Base-by-base conservation (phyloP, 352 stramenopile species). In the Phytophthora sansomeana region DNA sequence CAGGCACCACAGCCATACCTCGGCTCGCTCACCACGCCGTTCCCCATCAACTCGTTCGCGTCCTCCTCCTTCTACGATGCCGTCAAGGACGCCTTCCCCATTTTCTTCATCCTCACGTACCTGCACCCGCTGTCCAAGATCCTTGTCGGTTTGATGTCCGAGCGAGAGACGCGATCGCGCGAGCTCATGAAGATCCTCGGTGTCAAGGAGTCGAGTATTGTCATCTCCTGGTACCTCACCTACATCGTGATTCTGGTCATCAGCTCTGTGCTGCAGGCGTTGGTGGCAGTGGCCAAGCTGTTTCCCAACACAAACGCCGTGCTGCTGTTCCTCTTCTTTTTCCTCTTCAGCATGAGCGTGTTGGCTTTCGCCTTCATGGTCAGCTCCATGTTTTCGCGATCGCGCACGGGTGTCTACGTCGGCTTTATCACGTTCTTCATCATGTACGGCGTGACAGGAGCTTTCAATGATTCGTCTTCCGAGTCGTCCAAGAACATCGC, bases 381-480 rank as follows among this genome's bases (percentile, higher is more conserved):
- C 41, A 78, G 65, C 44, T 58, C 75, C 13, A 74, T 81, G 28
- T 78, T 83, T 33, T 76, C 75, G 10, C 66, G 57, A 10, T 62
- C 75, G 4, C 69, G 62, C 10, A 74, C 70, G 14, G 78, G 69
- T 5, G 62, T 77, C 13, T 80, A 64, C 19, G 47, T 82, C n/a
- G 66, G 69, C 7, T 67, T 84, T 16, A 72, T 79, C 38, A 26
- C 70, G 8, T 58, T 77, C n/a, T 69, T 82, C 60, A 65, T 75
- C 29, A 63, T 72, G 48, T 69, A 77, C 69, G 58, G 57, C 36
- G 64, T 72, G 29, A 58, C 48, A 4, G 48, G 48, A 14, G 63
- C 49, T 5, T 96, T 97, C 59, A 91, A 73, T 9, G 75, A 79
- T 30, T 76, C 51, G 6, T 69, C 81, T 2, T 66, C 63, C 2